Conservation (phyloP, 1,284 basidiomycete species). For the Cutaneotrichosporon curvatum region DNA sequence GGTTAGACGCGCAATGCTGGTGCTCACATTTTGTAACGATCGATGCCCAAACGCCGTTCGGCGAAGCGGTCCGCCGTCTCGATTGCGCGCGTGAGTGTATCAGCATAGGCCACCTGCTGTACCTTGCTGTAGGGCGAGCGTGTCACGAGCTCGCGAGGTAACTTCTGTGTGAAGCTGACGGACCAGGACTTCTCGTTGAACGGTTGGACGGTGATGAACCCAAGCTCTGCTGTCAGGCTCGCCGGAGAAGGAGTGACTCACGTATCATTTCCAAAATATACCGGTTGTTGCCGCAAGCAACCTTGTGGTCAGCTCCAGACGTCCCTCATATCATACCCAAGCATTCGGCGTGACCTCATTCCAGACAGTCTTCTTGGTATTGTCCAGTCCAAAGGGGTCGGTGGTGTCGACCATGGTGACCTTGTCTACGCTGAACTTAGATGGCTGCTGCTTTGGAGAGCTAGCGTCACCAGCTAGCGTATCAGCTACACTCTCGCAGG, state of each 20-base stretch:
- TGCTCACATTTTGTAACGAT: constrained; percentile 21
- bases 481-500: neutral
- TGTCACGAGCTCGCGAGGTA: constrained; percentile 18
- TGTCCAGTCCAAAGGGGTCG: constrained; percentile 13
- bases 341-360: constrained; percentile 50
- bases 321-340: constrained; percentile 27
- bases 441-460: too few species aligned
- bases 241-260: too few species aligned
- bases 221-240: constrained; percentile 51
- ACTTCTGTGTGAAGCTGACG: constrained; percentile 22
- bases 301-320: constrained; percentile 61
- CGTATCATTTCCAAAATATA: constrained; percentile 65
- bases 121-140: constrained; percentile 16
- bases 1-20: constrained; percentile 1
- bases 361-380: constrained; percentile 17
- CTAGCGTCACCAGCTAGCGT: neutral
- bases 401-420: constrained; percentile 3
- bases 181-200: constrained; percentile 12
- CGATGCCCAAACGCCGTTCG: constrained; percentile 18
- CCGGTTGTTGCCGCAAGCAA: constrained; percentile 65
- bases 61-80: constrained; percentile 46
- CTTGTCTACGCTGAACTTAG: too few species aligned
- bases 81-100: constrained; percentile 32
- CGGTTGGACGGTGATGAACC: constrained; percentile 63
- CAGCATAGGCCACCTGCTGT: constrained; percentile 21